Evolutionary conservation across 78 protist species (phyloP).

Genomic region (Pelomyxa schiedti): DNA sequence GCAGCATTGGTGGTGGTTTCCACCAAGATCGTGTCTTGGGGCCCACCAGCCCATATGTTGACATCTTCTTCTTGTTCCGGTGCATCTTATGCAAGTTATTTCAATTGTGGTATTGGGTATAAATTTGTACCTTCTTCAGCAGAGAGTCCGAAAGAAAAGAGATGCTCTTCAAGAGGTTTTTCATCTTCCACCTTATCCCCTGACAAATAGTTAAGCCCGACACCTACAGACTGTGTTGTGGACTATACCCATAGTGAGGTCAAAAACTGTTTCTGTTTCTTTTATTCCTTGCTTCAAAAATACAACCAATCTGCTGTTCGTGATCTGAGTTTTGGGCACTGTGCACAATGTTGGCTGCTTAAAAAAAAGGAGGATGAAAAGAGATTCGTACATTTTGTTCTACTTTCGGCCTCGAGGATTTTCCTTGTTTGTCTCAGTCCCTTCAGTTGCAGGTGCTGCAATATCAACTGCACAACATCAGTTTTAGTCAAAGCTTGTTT

Average conservation of each 20-base stretch:
- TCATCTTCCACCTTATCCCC: neutral
- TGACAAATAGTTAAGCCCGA: constrained; percentile 6
- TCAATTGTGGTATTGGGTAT: neutral
- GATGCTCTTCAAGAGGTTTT: constrained; percentile 24
- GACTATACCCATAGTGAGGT: constrained; percentile 41
- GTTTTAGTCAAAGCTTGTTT: constrained; percentile 25
- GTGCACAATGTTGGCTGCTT: too few species aligned
- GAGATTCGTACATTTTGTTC: neutral
- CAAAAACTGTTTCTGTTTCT: constrained; percentile 44
- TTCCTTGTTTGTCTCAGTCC: constrained; percentile 29
- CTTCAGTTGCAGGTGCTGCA: constrained; percentile 35
- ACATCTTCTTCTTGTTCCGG: constrained; percentile 18
- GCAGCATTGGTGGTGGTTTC: constrained; percentile 18
- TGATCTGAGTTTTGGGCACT: constrained; percentile 15
- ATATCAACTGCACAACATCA: constrained; percentile 25
- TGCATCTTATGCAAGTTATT: neutral
- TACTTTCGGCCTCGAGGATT: constrained; percentile 27
- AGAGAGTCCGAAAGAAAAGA: constrained; percentile 24
- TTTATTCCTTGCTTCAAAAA: constrained; percentile 21
- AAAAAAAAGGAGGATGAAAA: neutral
- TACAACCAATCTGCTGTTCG: constrained; percentile 20
- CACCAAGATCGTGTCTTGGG: constrained; percentile 19
- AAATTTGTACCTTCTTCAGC: constrained; percentile 48
- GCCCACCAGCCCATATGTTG: constrained; percentile 48
- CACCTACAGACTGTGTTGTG: constrained; percentile 12